Conservation (phyloP, 2,329 filamentous ascomycete genomes). For the Fusarium sp. region DNA sequence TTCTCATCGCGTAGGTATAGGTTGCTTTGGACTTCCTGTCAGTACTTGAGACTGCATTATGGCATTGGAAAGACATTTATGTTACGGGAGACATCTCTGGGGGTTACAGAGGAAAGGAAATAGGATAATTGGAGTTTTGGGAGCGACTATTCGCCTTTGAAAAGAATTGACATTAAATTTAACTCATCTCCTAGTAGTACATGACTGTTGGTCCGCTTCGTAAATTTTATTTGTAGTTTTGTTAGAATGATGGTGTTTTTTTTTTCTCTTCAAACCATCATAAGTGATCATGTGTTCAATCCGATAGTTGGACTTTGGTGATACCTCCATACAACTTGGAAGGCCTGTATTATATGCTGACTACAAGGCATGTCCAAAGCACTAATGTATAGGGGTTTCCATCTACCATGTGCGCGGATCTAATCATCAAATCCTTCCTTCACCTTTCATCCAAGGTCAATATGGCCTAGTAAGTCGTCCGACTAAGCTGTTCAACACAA, state of each 20-base stretch:
- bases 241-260: not conserved
- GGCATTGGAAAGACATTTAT: constrained; percentile 13
- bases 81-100: constrained; percentile 29
- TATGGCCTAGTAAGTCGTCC: constrained; percentile 35
- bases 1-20: constrained; percentile 10
- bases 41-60: constrained; percentile 31
- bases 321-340: too few relatives aligned
- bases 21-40: constrained; percentile 21
- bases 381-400: not conserved
- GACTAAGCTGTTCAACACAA: constrained; percentile 39
- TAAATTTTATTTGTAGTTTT: not conserved
- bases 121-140: constrained; percentile 31
- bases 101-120: constrained; percentile 17
- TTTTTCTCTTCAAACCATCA: not conserved
- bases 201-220: not conserved
- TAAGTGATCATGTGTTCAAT: too few relatives aligned
- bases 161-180: constrained; percentile 26
- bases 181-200: not conserved
- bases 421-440: not conserved
- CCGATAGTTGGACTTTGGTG: too few relatives aligned
- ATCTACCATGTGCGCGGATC: not conserved
- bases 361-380: too few relatives aligned
- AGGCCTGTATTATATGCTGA: too few relatives aligned
- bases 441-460: not conserved
- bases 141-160: constrained; percentile 29